A percentile compares a stretch with the other conserved stretches of the same genome.
Evolutionary conservation across 2,329 filamentous ascomycete genomes (phyloP).

Genomic region (Trichoderma cornu-damae): DNA sequence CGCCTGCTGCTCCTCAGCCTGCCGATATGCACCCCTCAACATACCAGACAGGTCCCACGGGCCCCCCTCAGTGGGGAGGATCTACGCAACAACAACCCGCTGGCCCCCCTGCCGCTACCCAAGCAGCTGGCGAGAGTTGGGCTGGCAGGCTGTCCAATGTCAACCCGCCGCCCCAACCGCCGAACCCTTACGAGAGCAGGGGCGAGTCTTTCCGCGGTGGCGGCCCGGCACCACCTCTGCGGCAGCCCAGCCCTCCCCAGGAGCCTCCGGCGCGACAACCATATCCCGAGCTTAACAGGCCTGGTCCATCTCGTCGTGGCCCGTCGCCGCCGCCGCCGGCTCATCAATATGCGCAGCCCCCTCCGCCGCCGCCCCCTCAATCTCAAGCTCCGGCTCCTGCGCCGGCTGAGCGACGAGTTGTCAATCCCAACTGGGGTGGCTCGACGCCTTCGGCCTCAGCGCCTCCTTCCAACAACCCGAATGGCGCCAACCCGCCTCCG

Average conservation of each 20-base stretch:
- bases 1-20: constrained; percentile 77
- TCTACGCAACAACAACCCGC: constrained; percentile 54
- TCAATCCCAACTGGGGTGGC: constrained; percentile 57
- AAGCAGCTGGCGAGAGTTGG: constrained; percentile 49
- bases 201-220: constrained; percentile 56
- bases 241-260: constrained; percentile 73
- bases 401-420: constrained; percentile 50
- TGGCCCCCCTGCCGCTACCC: constrained; percentile 61
- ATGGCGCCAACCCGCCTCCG: constrained; percentile 36
- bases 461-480: constrained; percentile 36
- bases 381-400: constrained; percentile 45
- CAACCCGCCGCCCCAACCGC: constrained; percentile 66
- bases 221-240: constrained; percentile 59
- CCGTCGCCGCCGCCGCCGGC: constrained; percentile 46
- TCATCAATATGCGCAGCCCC: constrained; percentile 47
- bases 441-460: constrained; percentile 43
- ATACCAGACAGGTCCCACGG: constrained; percentile 79
- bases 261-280: constrained; percentile 55
- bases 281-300: constrained; percentile 48
- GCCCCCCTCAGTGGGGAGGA: constrained; percentile 84
- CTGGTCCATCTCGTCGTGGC: constrained; percentile 41
- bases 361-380: constrained; percentile 45
- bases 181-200: constrained; percentile 75
- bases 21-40: constrained; percentile 95
- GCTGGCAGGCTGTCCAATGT: constrained; percentile 71